Base-by-base conservation (phyloP, 108 stramenopile species). In the Discostella pseudostelligera region DNA sequence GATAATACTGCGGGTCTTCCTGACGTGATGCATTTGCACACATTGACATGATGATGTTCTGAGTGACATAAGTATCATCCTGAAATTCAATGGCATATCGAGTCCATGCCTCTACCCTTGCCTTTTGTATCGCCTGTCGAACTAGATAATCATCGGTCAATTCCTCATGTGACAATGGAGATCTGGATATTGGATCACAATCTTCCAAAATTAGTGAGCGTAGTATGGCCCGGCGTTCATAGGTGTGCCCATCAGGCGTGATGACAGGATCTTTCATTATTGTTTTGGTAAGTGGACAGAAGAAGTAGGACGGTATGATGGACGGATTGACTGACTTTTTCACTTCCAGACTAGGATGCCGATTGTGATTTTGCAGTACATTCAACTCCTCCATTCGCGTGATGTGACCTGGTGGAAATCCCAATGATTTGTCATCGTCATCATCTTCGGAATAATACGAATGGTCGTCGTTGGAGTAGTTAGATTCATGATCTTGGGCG, bases 181-280 rank as follows among this genome's bases (percentile, higher is more conserved):
- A 48, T 36, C 63, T 56, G 6, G 64, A 69, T 14, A 70, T 28
- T 10, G 76, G 76, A 65, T 77, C 56, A 2, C 13, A 13, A 4
- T 42, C 22, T 36, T 56, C 28, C 8, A 77, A 16, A 22, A 77
- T 53, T 21, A 77, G 50, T 14, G 20, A 65, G 6, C 76, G 51
- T 11, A 81, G 24, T 24, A 84, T 71, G 0, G 81, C 78, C 13
- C 59, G 49, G 17, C 81, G 74, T 64, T 84, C 84, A 48, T 72
- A 84, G 36, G 76, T 82, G 26, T 51, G 17, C 0, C 84, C 84
- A 43, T 75, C 62, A 8, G 68, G 79, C 4, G 81, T 82, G n/a
- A 75, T 62, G 1, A 84, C 84, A 7, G 84, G 84, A 63, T 85
- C 81, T 24, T 53, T 76, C 84, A 85, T 85, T 17, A 85, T 81